These are phyloP conservation scores for Linaria vulgaris DNA, from an alignment of 257 asterid species.

Conservation along the genomic window DNA sequence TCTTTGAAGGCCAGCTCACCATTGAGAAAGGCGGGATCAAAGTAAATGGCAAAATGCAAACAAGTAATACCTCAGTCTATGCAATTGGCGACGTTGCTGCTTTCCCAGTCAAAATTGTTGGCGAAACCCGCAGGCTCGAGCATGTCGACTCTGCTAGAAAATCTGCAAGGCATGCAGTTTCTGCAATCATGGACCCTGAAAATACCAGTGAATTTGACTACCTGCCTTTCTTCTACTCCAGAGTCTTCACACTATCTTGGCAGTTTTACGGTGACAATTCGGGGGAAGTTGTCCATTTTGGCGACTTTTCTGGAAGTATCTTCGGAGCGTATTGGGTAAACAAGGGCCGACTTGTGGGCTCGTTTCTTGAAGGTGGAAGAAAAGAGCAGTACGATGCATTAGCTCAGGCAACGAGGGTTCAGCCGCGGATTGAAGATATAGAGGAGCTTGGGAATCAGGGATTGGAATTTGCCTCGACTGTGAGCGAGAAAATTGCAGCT, in stretches of 20 bases:
- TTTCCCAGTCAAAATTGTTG: constrained; percentile 65
- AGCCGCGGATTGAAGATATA: constrained; percentile 54
- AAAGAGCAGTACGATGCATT: constrained; percentile 75
- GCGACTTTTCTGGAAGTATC: constrained; percentile 48
- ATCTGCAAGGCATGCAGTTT: constrained; percentile 76
- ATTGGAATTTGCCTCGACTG: constrained; percentile 51
- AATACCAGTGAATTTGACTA: constrained; percentile 60
- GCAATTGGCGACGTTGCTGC: constrained; percentile 90
- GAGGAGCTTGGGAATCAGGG: constrained; percentile 65
- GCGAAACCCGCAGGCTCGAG: constrained; percentile 83
- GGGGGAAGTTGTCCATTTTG: constrained; percentile 74
- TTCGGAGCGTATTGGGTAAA: constrained; percentile 84
- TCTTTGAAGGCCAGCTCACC: constrained; percentile 84
- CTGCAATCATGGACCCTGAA: constrained; percentile 65
- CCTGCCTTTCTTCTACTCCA: constrained; percentile 84
- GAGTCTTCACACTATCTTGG: constrained; percentile 82
- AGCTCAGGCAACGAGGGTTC: constrained; percentile 57
- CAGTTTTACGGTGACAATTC: constrained; percentile 79
- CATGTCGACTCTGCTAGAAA: constrained; percentile 84
- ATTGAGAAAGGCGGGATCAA: constrained; percentile 91
- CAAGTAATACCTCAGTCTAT: constrained; percentile 73
- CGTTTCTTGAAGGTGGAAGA: constrained; percentile 90
- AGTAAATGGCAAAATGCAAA: constrained; percentile 74
- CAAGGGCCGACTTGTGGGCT: constrained; percentile 66
- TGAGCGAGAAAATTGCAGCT: constrained; percentile 31